Base-by-base conservation (phyloP, 352 stramenopile species). In the Phytophthora lateralis region DNA sequence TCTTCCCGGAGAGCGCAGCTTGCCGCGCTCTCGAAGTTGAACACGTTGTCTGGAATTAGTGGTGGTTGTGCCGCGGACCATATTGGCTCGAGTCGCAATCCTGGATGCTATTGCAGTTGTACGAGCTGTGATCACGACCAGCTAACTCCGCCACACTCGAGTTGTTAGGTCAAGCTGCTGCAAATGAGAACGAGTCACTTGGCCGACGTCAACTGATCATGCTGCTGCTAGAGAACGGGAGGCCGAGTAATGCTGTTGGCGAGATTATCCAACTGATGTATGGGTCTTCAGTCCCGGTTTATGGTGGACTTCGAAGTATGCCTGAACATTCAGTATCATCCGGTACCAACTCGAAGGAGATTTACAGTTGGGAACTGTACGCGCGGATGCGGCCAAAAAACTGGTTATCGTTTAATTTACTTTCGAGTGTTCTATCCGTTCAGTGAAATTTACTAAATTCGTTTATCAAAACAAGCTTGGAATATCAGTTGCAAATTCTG, bases 131-230 rank as follows among this genome's bases (percentile, higher is more conserved):
- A 37, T 9, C 30, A 37, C 30, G 30, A 4, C 30, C 30, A 37
- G 12, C 30, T 37, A 27, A 12, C n/a, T 14, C 35, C 18, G 20
- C 15, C 37, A 29, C 15, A 35, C 21, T 29, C 5, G 24, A 35
- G 30, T 21, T 4, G 4, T 45, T 21, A 14, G n/a, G 30, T 11
- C 10, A 55, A 43, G 26, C 51, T 30, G 51, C 41, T 41, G n/a
- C 41, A 29, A 51, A 44, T 44, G 41, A 60, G 6, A 39, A 61
- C 37, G 42, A 39, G 9, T 20, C 39, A 14, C 32, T 29, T 27
- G 53, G 53, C 6, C 53, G 53, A 32, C 24, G 42, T 14, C 42
- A 46, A 20, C 47, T 60, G 30, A 47, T 53, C n/a, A 53, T 60
- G 42, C 41, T 21, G 3, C 35, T 53, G 14, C 5, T 53, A 3